These are phyloP conservation scores for Aspergillus sergii DNA, from an alignment of 2,329 filamentous ascomycete genomes.

Conservation along the genomic window DNA sequence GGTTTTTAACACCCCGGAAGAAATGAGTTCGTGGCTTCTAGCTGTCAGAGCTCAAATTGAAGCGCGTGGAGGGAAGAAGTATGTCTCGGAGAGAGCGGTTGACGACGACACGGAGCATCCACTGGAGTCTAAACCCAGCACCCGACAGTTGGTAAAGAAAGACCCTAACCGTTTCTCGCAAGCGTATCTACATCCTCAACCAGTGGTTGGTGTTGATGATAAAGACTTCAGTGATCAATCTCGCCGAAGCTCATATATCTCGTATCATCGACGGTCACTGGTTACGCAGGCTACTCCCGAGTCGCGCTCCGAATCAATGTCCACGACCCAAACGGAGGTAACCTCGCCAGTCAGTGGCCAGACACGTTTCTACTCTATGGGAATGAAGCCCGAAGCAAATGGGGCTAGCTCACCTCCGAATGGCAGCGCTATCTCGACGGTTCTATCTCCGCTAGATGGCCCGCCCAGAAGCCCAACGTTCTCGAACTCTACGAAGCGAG, in stretches of 20 bases:
- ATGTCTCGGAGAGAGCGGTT: slow-evolving; percentile 40
- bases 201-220: slow-evolving; percentile 25
- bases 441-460: slow-evolving; percentile 14
- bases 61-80: slow-evolving; percentile 48
- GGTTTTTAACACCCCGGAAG: slow-evolving; percentile 46
- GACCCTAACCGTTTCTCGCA: slow-evolving; percentile 38
- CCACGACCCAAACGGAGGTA: slow-evolving; percentile 30
- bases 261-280: slow-evolving; percentile 32
- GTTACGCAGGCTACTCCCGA: slow-evolving; percentile 22
- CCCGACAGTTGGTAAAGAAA: slow-evolving; percentile 37
- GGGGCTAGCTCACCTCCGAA: slow-evolving; percentile 22
- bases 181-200: slow-evolving; percentile 32
- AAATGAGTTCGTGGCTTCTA: slow-evolving; percentile 50
- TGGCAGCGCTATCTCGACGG: slow-evolving; percentile 17
- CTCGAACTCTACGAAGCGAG: slow-evolving; percentile 28
- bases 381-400: slow-evolving; percentile 15
- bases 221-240: slow-evolving; percentile 31
- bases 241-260: slow-evolving; percentile 32
- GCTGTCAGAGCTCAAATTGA: slow-evolving; percentile 50
- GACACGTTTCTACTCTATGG: slow-evolving; percentile 21
- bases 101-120: slow-evolving; percentile 31
- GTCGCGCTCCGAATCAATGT: slow-evolving; percentile 33
- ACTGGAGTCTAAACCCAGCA: slow-evolving; percentile 31
- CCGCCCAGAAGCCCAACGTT: slow-evolving; percentile 23
- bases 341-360: slow-evolving; percentile 15